Conservation (phyloP, 2,329 filamentous ascomycete genomes). For the Bipolaris cookei region DNA sequence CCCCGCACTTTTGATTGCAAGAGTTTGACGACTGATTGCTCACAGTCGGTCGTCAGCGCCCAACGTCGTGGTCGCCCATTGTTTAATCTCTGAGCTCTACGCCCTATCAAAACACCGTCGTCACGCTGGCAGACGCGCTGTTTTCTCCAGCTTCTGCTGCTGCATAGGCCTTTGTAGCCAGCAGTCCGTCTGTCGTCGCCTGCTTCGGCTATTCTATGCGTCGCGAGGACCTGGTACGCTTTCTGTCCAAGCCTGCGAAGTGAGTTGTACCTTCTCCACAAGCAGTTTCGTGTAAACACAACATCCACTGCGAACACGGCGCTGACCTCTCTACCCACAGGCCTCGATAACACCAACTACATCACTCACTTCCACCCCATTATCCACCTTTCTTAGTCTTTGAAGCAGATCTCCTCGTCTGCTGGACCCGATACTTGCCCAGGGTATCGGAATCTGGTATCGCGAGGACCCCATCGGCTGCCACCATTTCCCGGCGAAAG, state of each 20-base stretch:
- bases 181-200: slow-evolving; percentile 37
- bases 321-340: slow-evolving; percentile 48
- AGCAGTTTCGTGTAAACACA: slow-evolving; percentile 7
- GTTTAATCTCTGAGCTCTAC: slow-evolving; percentile 18
- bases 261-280: slow-evolving; percentile 56
- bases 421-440: slow-evolving; percentile 82
- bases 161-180: slow-evolving; percentile 49
- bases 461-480: slow-evolving; percentile 66
- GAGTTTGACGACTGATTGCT: slow-evolving; percentile 6
- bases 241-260: slow-evolving; percentile 95
- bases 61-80: slow-evolving; percentile 24
- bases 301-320: not conserved
- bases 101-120: slow-evolving; percentile 19
- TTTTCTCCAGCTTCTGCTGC: slow-evolving; percentile 19
- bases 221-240: slow-evolving; percentile 87
- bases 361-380: slow-evolving; percentile 32
- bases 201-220: slow-evolving; percentile 71
- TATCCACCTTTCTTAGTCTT: slow-evolving; percentile 35
- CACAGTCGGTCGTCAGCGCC: slow-evolving; percentile 11
- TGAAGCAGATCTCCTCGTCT: slow-evolving; percentile 72
- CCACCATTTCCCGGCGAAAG: slow-evolving; percentile 88
- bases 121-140: slow-evolving; percentile 46
- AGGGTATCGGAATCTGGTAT: slow-evolving; percentile 84
- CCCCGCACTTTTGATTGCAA: not conserved
- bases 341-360: slow-evolving; percentile 71